Evolutionary conservation across 208 protist genomes (phyloP).

Genomic region (Zelonia costaricensis): DNA sequence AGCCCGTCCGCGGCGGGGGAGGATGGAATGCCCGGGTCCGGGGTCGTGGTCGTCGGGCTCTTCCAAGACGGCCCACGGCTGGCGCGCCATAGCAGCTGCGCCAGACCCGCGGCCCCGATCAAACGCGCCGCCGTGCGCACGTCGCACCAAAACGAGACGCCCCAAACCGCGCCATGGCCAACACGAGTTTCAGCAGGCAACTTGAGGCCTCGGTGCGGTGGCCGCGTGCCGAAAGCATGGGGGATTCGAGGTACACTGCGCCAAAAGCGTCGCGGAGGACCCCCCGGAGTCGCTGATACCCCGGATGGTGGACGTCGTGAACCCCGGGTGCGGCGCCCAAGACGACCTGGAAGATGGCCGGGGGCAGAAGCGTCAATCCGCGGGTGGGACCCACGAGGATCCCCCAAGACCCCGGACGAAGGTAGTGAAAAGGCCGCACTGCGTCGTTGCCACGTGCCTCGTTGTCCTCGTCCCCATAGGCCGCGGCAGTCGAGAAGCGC

Average conservation of each 20-base stretch:
- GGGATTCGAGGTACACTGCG: neutral
- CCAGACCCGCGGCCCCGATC: neutral
- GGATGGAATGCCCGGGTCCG: neutral
- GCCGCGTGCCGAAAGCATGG: neutral
- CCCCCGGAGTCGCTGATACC: neutral
- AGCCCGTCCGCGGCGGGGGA: neutral
- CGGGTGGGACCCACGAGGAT: neutral
- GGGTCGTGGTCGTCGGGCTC: neutral
- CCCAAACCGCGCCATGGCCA: neutral
- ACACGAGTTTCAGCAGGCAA: neutral
- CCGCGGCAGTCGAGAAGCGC: neutral
- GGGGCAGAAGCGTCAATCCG: neutral
- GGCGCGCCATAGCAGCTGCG: neutral
- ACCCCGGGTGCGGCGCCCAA: neutral
- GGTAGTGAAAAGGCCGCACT: neutral
- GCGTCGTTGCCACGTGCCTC: neutral
- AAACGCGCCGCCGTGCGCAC: neutral
- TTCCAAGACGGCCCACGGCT: neutral
- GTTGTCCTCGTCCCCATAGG: neutral
- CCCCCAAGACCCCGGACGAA: neutral
- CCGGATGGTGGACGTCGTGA: neutral
- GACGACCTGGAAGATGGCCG: neutral
- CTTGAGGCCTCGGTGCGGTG: neutral
- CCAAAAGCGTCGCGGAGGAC: neutral
- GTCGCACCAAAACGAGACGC: neutral